Evolutionary conservation across 805 yeast genomes (phyloP), one percentile per base, ranked within the genome.

Genomic region (Vanderwaltozyma verrucispora): DNA sequence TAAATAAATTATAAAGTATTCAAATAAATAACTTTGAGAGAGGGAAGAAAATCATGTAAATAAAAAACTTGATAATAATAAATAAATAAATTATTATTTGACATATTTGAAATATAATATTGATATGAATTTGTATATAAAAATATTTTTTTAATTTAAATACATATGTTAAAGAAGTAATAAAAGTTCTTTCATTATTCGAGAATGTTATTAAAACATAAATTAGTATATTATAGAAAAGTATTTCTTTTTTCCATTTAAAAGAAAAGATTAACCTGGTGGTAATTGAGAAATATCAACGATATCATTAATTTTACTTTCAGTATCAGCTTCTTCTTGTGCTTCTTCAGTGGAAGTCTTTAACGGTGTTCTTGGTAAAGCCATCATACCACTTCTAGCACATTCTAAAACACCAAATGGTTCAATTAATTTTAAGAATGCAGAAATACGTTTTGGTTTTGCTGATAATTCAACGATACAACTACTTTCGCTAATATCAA

Each of bases 301-400:
- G 48, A 77, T 74, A 39, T 81, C 84, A 39, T 68, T 62, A 20
- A 57, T 54, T 43, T 53, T 48, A 18, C 76, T 66, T 18, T 69
- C 67, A 26, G 79, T 82, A 42, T 74, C 77, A 44, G 66, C 66
- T 13, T 64, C 63, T 24, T 67, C 66, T 9, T 72, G n/a, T n/a
- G n/a, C 80, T 21, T 70, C 76, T 17, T 67, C 71, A 15, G 65
- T 72, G 30, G 60, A 65, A 28, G 55, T 53, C 46, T 79, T 84
- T 49, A 87, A 65, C 30, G 95, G 96, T 35, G 97, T 85, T 73
- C 96, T 80, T 56, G 97, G 94, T 53, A 92, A 72, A 9, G 97
- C 98, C 89, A 92, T 87, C 94, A 89, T 85, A 66, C 98, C 98
- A 19, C 95, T 81, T 67, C 98, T 77, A 31, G 96, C 95, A 52